phyloP scores from a whole-genome alignment of 805 yeast genomes.

The Blastobotrys robertii region DNA sequence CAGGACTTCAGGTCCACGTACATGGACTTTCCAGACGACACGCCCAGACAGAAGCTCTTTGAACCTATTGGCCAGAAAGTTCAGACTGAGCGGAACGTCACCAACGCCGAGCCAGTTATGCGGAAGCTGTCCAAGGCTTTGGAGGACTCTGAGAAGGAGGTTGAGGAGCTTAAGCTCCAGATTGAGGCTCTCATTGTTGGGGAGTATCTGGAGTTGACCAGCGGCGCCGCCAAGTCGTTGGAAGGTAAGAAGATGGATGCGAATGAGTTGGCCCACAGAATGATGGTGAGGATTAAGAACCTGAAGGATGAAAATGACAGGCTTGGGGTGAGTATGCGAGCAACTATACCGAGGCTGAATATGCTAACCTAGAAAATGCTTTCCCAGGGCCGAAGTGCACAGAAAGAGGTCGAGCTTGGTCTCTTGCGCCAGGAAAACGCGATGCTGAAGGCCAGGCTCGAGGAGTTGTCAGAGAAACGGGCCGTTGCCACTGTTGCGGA shows the following conservation, averaged over 20 bases:
- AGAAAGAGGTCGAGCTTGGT: slow-evolving; percentile 58
- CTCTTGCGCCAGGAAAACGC: slow-evolving; percentile 43
- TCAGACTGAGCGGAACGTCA: background rate
- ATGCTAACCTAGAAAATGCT: slow-evolving; percentile 38
- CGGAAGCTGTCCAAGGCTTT: slow-evolving; percentile 39
- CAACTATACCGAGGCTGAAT: background rate
- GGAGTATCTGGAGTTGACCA: slow-evolving; percentile 17
- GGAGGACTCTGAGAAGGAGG: slow-evolving; percentile 39
- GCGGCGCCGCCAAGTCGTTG: background rate
- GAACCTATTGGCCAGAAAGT: too few species aligned
- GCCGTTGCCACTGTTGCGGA: too few species aligned
- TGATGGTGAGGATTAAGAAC: slow-evolving; percentile 49
- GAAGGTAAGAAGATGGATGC: slow-evolving; percentile 40
- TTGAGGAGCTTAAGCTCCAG: slow-evolving; percentile 50
- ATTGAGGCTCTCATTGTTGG: slow-evolving; percentile 53
- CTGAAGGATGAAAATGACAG: slow-evolving; percentile 62
- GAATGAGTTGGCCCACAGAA: slow-evolving; percentile 65
- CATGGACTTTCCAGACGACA: too few species aligned
- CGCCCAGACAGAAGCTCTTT: too few species aligned
- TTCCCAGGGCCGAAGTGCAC: slow-evolving; percentile 67
- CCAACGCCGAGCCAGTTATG: slow-evolving; percentile 36
- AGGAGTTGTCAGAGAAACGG: slow-evolving; percentile 6
- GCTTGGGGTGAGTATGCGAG: slow-evolving; percentile 33
- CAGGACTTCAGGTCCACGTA: too few species aligned
- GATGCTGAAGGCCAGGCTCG: slow-evolving; percentile 30